Percentiles rank a stretch among this genome's conserved stretches.
Conservation (phyloP, 257 asterid genomes). For the Nicotiana attenuata region DNA sequence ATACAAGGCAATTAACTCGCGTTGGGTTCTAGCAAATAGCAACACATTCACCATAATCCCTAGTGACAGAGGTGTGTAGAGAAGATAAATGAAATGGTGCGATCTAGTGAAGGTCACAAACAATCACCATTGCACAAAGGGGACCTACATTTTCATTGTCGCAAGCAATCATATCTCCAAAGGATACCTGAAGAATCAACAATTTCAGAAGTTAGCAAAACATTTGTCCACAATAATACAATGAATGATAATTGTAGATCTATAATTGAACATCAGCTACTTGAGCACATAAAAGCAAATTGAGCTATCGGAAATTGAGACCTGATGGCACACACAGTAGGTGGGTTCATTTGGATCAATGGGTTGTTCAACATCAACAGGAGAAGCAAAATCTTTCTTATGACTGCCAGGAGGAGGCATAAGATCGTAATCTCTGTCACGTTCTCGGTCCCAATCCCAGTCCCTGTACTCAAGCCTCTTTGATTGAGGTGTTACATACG, state of each 20-base stretch:
- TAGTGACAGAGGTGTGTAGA: not conserved
- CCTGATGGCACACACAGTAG: conserved; percentile 97
- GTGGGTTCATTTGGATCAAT: conserved; percentile 96
- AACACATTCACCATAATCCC: not conserved
- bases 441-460: conserved; percentile 90
- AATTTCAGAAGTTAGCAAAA: conserved; percentile 9
- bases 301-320: conserved; percentile 22
- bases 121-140: conserved; percentile 6
- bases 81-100: not conserved
- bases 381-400: conserved; percentile 66
- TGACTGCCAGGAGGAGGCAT: conserved; percentile 99
- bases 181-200: conserved; percentile 65
- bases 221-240: not conserved
- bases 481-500: conserved; percentile 63
- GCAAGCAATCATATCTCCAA: conserved; percentile 99
- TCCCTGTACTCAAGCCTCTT: conserved; percentile 72
- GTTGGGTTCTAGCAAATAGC: not conserved
- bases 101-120: not conserved
- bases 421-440: conserved; percentile 87
- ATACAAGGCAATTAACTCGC: not conserved
- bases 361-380: conserved; percentile 75
- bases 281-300: not conserved
- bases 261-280: not conserved
- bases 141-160: conserved; percentile 82
- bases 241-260: not conserved